Percentiles rank a stretch among this genome's conserved stretches.
phyloP scores from a whole-genome alignment of 768 basidiomycete genomes.

The Suillus plorans region DNA sequence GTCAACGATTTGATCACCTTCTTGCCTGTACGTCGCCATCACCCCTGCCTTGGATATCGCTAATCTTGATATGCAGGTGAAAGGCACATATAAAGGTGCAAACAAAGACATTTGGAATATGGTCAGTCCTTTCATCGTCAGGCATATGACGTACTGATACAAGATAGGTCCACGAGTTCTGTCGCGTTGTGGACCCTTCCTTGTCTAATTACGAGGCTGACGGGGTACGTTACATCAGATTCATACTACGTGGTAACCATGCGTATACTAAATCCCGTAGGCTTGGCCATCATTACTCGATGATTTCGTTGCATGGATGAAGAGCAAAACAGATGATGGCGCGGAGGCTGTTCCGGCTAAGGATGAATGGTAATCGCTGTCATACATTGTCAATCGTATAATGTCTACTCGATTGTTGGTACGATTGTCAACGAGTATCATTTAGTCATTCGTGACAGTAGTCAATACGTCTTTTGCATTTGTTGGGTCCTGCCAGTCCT shows the following conservation, averaged over 20 bases:
- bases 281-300: slow-evolving; percentile 85
- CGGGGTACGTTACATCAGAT: slow-evolving; percentile 50
- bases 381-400: background rate
- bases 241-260: background rate
- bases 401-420: background rate
- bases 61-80: slow-evolving; percentile 30
- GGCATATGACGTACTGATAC: background rate
- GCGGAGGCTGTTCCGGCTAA: slow-evolving; percentile 3
- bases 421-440: background rate
- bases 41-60: background rate
- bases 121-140: slow-evolving; percentile 41
- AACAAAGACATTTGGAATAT: slow-evolving; percentile 88
- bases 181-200: slow-evolving; percentile 55
- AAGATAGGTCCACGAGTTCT: slow-evolving; percentile 74
- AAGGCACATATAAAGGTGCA: slow-evolving; percentile 66
- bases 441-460: slow-evolving; percentile 4
- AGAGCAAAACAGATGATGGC: slow-evolving; percentile 17
- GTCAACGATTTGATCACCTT: slow-evolving; percentile 65
- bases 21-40: slow-evolving; percentile 48
- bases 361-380: background rate
- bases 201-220: slow-evolving; percentile 73
- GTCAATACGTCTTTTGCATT: slow-evolving; percentile 4
- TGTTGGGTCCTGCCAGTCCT: background rate
- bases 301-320: slow-evolving; percentile 74
- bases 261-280: slow-evolving; percentile 32